Percentiles rank a stretch among this genome's conserved stretches.
Conservation (phyloP, 2,329 filamentous ascomycete genomes). For the Zymoseptoria passerinii region DNA sequence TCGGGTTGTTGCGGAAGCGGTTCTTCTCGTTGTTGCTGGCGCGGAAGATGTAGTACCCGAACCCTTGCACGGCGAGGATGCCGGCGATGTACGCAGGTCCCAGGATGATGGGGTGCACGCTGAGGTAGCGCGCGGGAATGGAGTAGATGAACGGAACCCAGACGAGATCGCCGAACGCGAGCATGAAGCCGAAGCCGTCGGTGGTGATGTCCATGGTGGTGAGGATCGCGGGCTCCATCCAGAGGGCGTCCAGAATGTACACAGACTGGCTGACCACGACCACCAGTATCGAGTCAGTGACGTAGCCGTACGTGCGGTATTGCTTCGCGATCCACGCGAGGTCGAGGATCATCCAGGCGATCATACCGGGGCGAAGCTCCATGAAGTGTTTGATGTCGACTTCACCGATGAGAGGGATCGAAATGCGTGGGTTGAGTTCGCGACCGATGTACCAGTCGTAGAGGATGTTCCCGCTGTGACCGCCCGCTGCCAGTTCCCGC, state of each 20-base stretch:
- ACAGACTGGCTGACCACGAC: conserved; percentile 68
- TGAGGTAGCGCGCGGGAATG: conserved; percentile 74
- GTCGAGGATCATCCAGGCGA: conserved; percentile 82
- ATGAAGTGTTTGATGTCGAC: conserved; percentile 86
- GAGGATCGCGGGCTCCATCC: conserved; percentile 79
- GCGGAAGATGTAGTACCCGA: conserved; percentile 88
- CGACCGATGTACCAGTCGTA: conserved; percentile 98
- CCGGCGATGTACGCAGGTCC: conserved; percentile 57
- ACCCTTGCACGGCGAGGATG: conserved; percentile 58
- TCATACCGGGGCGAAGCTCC: conserved; percentile 84
- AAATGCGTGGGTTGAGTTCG: conserved; percentile 82
- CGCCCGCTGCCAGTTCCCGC: conserved; percentile 74
- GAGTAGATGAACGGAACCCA: conserved; percentile 92
- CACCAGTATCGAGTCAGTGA: conserved; percentile 79
- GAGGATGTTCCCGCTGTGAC: conserved; percentile 71
- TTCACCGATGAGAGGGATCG: conserved; percentile 69
- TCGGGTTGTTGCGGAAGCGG: conserved; percentile 77
- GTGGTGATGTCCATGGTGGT: conserved; percentile 92
- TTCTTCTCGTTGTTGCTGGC: conserved; percentile 94
- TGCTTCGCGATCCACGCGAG: conserved; percentile 79
- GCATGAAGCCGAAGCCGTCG: conserved; percentile 93
- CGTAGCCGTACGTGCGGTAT: conserved; percentile 71
- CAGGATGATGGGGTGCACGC: conserved; percentile 71
- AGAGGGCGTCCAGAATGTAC: conserved; percentile 77
- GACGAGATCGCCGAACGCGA: conserved; percentile 82